Evolutionary conservation across 495 filamentous ascomycete genomes (phyloP), one percentile per base, ranked within the genome.

Genomic region (Amorphotheca resinae): DNA sequence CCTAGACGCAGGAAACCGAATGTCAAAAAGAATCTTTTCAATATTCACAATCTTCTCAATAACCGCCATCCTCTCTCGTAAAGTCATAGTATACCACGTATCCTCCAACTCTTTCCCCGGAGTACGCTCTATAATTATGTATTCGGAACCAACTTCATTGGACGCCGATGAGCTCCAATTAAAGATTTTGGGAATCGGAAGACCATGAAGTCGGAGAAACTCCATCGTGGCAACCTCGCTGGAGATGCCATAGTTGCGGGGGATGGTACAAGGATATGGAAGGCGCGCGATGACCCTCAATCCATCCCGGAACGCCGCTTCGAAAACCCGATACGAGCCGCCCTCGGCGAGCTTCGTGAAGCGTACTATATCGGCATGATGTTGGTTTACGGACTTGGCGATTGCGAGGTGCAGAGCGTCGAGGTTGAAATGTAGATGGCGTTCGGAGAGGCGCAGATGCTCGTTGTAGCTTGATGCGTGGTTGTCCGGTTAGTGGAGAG

Each of bases 181-280:
- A 15, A 42, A 22, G 17, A 42, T 22, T 15, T 33, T 42, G 9
- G 40, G 40, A 42, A 33, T 34, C 2, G 40, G 40, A 1, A 42
- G 14, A 16, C 40, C 40, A 34, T 42, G 40, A 2, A 33, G 8
- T 11, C 40, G 40, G 6, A 42, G 28, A 42, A 42, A 42, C 20
- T 42, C 40, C 40, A 42, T 42, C 11, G 40, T 42, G 8, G 40
- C 40, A 21, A 42, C 40, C 20, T 42, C 40, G 17, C 40, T 42
- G n/a, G 40, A 26, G 20, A 42, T 20, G 20, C 40, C 40, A n/a
- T 42, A 42, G 14, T 42, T 42, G 16, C 20, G 40, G 12, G 40
- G 40, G 14, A 34, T 42, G 12, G 25, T 42, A 15, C 26, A 42
- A 21, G 40, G 40, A 33, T 42, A 42, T 42, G 40, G 25, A 11